Percentiles rank a stretch among this genome's conserved stretches.
Evolutionary conservation across 2,329 filamentous ascomycete genomes (phyloP).

Genomic region (Nothophaeocryptopus gaeumannii): DNA sequence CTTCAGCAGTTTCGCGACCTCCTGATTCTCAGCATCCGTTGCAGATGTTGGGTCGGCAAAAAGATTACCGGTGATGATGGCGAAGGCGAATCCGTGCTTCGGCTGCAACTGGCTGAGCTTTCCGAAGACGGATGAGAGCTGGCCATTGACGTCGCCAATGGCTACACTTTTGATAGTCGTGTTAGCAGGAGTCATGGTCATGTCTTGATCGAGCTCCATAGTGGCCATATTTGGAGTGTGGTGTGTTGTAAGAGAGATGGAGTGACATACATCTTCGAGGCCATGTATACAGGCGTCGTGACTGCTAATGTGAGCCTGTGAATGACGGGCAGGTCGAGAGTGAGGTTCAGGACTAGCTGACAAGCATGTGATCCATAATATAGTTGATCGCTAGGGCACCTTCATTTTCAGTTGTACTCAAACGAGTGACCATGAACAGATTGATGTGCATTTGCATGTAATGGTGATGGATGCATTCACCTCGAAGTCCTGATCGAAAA

Average conservation of each 20-base stretch:
- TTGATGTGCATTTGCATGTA: no score
- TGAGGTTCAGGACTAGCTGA: no score
- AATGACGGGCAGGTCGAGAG: neutral
- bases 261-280: conserved; percentile 8
- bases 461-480: no score
- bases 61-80: conserved; percentile 78
- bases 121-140: conserved; percentile 69
- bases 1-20: conserved; percentile 57
- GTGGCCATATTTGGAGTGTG: no score
- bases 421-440: no score
- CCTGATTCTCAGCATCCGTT: conserved; percentile 47
- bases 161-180: conserved; percentile 59
- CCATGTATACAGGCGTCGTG: neutral
- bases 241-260: neutral
- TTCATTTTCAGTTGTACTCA: no score
- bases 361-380: no score
- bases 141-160: conserved; percentile 77
- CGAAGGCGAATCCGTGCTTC: conserved; percentile 86
- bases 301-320: neutral
- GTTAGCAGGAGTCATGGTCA: neutral
- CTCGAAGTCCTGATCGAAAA: no score
- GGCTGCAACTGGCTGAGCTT: conserved; percentile 78
- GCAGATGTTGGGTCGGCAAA: conserved; percentile 57
- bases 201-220: no score
- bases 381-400: no score